Evolutionary conservation across 495 filamentous ascomycete genomes (phyloP), one percentile per base, ranked within the genome.

Genomic region (Sordaria brevicollis): DNA sequence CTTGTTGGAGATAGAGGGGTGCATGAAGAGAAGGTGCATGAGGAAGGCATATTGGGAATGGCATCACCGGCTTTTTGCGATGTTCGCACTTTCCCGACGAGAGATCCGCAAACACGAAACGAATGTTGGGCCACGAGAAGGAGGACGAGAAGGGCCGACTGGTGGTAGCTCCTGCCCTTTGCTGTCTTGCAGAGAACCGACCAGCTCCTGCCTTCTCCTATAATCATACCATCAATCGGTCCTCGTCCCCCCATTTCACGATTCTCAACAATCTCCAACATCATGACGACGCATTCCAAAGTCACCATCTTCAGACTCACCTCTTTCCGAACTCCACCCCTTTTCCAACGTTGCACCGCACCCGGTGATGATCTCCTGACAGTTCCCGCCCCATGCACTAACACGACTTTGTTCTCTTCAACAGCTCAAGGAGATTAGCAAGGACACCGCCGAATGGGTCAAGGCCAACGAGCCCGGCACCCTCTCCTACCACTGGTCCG

Each of bases 401-500:
- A 62, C 21, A 62, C 1, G 7, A 36, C 21, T 6, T 17, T 62
- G 21, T 4, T 1, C 49, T 25, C 21, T 21, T 57, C 15, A 25
- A 8, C 65, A 77, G 75, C 54, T 73, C 5, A 69, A 75, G 21
- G 72, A 77, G 38, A 36, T 77, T n/a, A 35, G 70, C n/a, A 66
- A 74, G 43, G 41, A 41, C 1, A 31, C 70, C 4, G 62, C 62
- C 54, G 66, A 69, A 8, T 57, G 70, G 29, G 74, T 77, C 35
- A 68, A 75, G 69, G 70, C 66, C 11, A 74, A 71, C 41, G 75
- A 77, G 70, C 72, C 75, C 19, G 74, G 71, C 13, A 68, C 70
- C 8, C 33, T 77, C 33, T 69, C 75, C 57, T 77, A 77, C 70
- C 67, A 75, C 19, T 77, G 75, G 75, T 77, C 75, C 34, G 29